These are phyloP conservation scores for Ogataea wickerhamii DNA, from an alignment of 805 yeast species.

Conservation along the genomic window DNA sequence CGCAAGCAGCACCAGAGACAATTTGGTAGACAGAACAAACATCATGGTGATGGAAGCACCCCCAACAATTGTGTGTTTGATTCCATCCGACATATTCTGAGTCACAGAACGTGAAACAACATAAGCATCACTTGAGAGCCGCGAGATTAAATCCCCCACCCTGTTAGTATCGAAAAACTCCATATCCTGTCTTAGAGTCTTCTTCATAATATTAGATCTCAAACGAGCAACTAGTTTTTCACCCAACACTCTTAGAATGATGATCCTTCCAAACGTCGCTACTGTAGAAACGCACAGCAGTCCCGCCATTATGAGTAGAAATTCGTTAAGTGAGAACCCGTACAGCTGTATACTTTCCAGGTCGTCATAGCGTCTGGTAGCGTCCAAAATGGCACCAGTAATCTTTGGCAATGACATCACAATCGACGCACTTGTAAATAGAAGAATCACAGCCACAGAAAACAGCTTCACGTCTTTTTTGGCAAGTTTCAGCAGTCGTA, in stretches of 20 bases:
- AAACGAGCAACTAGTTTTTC: constrained; percentile 84
- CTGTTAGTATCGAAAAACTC: constrained; percentile 85
- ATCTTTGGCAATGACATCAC: constrained; percentile 54
- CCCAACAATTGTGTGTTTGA: constrained; percentile 77
- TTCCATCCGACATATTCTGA: constrained; percentile 87
- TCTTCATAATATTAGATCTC: constrained; percentile 73
- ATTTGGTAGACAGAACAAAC: constrained; percentile 76
- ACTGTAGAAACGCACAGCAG: constrained; percentile 69
- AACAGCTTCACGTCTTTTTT: constrained; percentile 44
- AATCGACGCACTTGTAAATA: constrained; percentile 45
- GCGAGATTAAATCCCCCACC: constrained; percentile 87
- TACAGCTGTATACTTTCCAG: constrained; percentile 34
- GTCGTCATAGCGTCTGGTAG: constrained; percentile 35
- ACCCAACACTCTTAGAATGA: constrained; percentile 73
- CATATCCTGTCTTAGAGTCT: constrained; percentile 80
- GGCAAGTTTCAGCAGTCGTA: constrained; percentile 41
- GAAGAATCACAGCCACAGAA: constrained; percentile 39
- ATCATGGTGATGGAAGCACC: constrained; percentile 86
- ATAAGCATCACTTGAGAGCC: constrained; percentile 85
- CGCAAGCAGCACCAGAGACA: constrained; percentile 72
- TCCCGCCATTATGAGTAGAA: constrained; percentile 57
- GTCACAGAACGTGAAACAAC: constrained; percentile 85
- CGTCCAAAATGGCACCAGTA: constrained; percentile 53
- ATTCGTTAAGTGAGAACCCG: constrained; percentile 61
- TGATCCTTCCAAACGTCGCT: constrained; percentile 77